A percentile compares a stretch with the other conserved stretches of the same genome.
phyloP scores from a whole-genome alignment of 2,329 filamentous ascomycete genomes.

The Simplicillium sp. region DNA sequence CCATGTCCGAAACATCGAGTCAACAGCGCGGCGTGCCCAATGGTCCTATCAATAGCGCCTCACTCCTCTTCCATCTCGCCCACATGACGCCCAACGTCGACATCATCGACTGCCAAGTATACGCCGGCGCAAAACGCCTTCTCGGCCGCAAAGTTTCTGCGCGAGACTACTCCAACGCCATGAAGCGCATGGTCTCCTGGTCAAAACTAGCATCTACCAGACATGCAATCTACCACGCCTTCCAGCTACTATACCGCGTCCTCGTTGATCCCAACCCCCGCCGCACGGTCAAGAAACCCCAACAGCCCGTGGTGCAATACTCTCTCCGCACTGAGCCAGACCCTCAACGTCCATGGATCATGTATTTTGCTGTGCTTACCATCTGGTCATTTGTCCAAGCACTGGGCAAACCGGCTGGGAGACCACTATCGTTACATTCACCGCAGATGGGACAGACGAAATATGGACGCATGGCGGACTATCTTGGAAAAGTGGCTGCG shows the following conservation, averaged over 20 bases:
- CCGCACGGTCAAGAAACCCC: conserved; percentile 9
- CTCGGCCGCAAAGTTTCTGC: conserved; percentile 71
- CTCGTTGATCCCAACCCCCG: conserved; percentile 44
- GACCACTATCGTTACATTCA: conserved; percentile 33
- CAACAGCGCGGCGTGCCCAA: conserved; percentile 43
- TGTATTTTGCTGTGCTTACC: conserved; percentile 77
- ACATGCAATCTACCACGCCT: conserved; percentile 76
- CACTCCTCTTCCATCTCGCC: conserved; percentile 74
- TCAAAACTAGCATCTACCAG: conserved; percentile 64
- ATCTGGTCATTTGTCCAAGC: conserved; percentile 86
- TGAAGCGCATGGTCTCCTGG: conserved; percentile 71
- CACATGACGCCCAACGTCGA: conserved; percentile 87
- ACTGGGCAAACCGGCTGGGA: conserved; percentile 48
- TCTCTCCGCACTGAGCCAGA: conserved; percentile 69
- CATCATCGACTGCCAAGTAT: conserved; percentile 84
- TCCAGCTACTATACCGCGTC: conserved; percentile 71
- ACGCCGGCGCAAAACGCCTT: conserved; percentile 67
- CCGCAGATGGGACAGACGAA: conserved; percentile 28
- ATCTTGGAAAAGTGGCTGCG: conserved; percentile 55
- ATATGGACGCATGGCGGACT: conserved; percentile 27
- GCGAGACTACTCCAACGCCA: conserved; percentile 64
- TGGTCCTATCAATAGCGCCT: conserved; percentile 66
- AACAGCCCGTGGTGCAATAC: conserved; percentile 41
- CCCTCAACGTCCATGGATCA: conserved; percentile 79
- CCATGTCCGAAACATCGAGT: conserved; percentile 21